Percentiles rank a stretch among this genome's conserved stretches.
These are phyloP conservation scores for Botrytis fabae DNA, from an alignment of 2,329 filamentous ascomycete genomes.

Conservation along the genomic window DNA sequence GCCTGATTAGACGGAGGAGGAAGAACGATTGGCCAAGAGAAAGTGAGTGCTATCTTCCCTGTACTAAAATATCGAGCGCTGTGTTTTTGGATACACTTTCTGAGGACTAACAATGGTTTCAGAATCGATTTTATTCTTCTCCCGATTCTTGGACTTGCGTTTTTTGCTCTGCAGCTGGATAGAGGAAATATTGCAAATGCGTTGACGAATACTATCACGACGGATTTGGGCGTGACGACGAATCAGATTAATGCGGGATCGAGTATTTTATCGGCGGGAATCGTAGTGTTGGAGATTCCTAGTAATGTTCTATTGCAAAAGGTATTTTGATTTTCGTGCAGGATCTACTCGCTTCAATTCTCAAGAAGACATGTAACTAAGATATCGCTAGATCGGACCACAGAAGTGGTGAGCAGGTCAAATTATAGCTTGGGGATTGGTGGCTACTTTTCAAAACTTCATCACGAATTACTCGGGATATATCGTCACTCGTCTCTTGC, in stretches of 20 bases:
- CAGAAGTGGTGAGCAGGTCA: not conserved
- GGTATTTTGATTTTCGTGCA: not conserved
- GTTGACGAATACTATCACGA: not conserved
- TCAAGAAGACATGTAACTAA: not conserved
- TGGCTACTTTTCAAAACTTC: not conserved
- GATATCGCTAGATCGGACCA: not conserved
- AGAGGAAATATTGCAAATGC: not conserved
- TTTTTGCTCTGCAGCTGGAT: not conserved
- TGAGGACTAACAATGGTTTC: no score
- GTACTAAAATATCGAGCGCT: not conserved
- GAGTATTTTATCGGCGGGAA: not conserved
- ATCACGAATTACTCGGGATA: not conserved
- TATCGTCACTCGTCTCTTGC: not conserved
- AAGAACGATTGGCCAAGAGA: not conserved
- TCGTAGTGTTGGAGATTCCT: not conserved
- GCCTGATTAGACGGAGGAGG: not conserved
- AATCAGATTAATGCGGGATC: not conserved
- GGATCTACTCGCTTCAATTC: not conserved
- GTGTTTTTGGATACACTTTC: no score
- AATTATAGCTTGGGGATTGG: not conserved
- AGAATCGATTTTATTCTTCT: not conserved
- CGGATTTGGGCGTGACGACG: not conserved
- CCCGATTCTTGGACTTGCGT: not conserved
- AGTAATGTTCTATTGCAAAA: not conserved
- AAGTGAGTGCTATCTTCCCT: not conserved